A percentile compares a stretch with the other conserved stretches of the same genome.
Conservation (phyloP, 2,329 filamentous ascomycete species). For the Colletotrichum navitas region DNA sequence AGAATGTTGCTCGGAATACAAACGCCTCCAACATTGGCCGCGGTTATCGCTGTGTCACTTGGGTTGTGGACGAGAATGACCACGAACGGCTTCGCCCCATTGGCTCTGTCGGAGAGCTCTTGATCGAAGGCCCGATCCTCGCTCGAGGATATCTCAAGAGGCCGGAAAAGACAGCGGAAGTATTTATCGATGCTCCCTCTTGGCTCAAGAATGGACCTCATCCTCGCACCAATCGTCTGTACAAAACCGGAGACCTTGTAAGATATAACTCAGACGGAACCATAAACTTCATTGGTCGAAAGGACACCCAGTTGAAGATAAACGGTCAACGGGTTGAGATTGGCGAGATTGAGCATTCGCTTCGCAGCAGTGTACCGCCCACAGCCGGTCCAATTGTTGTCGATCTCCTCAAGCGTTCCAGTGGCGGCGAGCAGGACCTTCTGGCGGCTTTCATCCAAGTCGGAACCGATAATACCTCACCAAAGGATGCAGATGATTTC, state of each 20-base stretch:
- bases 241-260: background rate
- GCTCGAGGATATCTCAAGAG: background rate
- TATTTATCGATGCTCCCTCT: background rate
- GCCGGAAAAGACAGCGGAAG: background rate
- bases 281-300: background rate
- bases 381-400: background rate
- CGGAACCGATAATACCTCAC: background rate
- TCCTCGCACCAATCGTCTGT: background rate
- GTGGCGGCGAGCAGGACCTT: background rate
- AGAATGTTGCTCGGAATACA: background rate
- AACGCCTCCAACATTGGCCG: background rate
- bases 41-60: background rate
- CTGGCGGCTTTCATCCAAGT: background rate
- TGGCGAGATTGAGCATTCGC: background rate
- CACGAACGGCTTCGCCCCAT: background rate
- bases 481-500: background rate
- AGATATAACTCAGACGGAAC: background rate
- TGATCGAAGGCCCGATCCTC: background rate
- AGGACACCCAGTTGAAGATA: background rate
- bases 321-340: background rate
- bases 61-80: background rate
- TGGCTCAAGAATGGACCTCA: background rate
- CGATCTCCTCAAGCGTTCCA: background rate
- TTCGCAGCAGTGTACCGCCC: background rate
- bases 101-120: background rate